A percentile compares a stretch with the other conserved stretches of the same genome.
Conservation (phyloP, 2,329 filamentous ascomycete genomes). For the Cladosporium cucumerinum region DNA sequence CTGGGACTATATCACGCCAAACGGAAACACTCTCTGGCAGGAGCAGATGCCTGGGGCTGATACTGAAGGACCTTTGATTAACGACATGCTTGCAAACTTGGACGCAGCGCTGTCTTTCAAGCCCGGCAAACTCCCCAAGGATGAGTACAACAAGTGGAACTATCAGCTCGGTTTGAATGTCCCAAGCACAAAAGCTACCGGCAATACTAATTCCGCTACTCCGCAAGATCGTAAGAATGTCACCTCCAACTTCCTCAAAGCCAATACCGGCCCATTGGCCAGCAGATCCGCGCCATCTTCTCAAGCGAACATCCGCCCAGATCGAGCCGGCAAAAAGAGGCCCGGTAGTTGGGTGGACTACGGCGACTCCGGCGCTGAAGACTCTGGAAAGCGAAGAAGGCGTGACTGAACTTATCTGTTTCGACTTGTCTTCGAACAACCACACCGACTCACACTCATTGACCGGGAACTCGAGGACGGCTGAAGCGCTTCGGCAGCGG, state of each 20-base stretch:
- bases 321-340: constrained; percentile 68
- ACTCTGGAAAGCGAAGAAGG: constrained; percentile 49
- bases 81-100: constrained; percentile 37
- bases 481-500: background rate
- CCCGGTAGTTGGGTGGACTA: constrained; percentile 71
- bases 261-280: constrained; percentile 18
- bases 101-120: constrained; percentile 42
- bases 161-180: constrained; percentile 46
- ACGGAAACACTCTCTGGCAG: constrained; percentile 38
- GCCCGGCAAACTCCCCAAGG: constrained; percentile 41
- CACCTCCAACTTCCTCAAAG: constrained; percentile 3
- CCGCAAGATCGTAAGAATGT: constrained; percentile 17
- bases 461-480: background rate
- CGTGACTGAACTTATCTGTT: constrained; percentile 9
- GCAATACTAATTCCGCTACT: background rate
- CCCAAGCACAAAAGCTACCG: constrained; percentile 23
- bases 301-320: constrained; percentile 52
- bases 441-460: background rate
- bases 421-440: background rate
- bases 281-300: constrained; percentile 36
- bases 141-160: constrained; percentile 43
- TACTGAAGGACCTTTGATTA: constrained; percentile 34
- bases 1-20: constrained; percentile 24
- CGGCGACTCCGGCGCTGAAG: constrained; percentile 58
- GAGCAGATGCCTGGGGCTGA: constrained; percentile 2